Evolutionary conservation across 2,329 filamentous ascomycete genomes (phyloP).

Genomic region (Colletotrichum liaoningense): DNA sequence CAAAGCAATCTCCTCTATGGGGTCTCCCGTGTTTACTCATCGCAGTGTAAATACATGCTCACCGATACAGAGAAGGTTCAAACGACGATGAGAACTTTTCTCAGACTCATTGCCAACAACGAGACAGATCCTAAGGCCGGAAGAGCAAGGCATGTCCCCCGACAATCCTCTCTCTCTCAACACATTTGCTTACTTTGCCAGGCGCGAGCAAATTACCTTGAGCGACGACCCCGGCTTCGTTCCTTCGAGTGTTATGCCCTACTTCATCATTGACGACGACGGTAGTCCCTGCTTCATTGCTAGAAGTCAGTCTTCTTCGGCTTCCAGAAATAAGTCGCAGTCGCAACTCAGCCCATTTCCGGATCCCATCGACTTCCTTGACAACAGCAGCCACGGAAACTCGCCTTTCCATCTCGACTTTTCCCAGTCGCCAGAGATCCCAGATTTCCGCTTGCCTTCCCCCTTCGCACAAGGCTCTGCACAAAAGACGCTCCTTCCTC

Average conservation of each 20-base stretch:
- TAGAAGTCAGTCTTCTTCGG: slow-evolving; percentile 49
- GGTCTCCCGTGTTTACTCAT: slow-evolving; percentile 84
- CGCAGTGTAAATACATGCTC: slow-evolving; percentile 90
- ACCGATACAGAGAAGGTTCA: slow-evolving; percentile 82
- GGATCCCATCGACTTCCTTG: not conserved
- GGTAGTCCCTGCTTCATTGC: slow-evolving; percentile 45
- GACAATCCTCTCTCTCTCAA: slow-evolving; percentile 53
- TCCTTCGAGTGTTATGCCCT: slow-evolving; percentile 71
- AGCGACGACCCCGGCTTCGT: slow-evolving; percentile 86
- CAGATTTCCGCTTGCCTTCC: slow-evolving; percentile 46
- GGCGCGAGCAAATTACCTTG: slow-evolving; percentile 80
- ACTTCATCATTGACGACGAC: slow-evolving; percentile 60
- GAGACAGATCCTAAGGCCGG: slow-evolving; percentile 78
- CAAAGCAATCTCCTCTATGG: slow-evolving; percentile 91
- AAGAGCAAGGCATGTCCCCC: slow-evolving; percentile 73
- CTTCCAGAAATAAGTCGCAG: slow-evolving; percentile 40
- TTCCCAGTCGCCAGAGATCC: slow-evolving; percentile 42
- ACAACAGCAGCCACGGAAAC: slow-evolving; percentile 35
- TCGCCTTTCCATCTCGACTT: slow-evolving; percentile 46
- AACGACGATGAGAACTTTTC: slow-evolving; percentile 76
- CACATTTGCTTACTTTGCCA: slow-evolving; percentile 71
- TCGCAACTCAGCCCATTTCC: slow-evolving; percentile 58
- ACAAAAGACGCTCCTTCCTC: slow-evolving; percentile 34
- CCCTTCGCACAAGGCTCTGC: slow-evolving; percentile 46
- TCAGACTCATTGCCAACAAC: slow-evolving; percentile 66